Evolutionary conservation across 805 yeast genomes (phyloP), one percentile per base, ranked within the genome.

Genomic region (Yarrowia sp.): DNA sequence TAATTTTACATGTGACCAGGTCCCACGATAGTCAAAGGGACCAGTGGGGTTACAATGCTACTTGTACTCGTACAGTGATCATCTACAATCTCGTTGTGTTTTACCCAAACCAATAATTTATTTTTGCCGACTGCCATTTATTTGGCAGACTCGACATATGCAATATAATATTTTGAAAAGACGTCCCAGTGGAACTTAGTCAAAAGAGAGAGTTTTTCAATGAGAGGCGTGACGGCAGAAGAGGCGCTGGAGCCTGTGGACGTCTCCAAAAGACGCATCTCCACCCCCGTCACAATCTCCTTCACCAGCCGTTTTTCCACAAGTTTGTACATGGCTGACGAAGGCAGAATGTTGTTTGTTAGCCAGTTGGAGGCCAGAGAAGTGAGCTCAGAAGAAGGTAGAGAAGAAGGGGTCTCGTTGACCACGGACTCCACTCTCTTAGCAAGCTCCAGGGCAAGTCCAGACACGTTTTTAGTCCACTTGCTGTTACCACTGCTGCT

Each of bases 401-500:
- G 51, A 32, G 60, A 45, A 15, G 44, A 15, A 17, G 43, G 53
- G 18, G 41, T 65, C 8, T 62, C 57, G 39, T 36, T 70, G 18
- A 65, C 66, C 18, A 63, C 66, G 17, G 64, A 58, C 60, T 68
- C 71, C 7, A 65, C 69, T 4, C 71, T 66, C 69, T 83, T 82
- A 38, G 83, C 82, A 57, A 88, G 72, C 72, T 88, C 96, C 66
- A 90, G 80, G 4, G 93, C 83, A 67, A 91, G 84, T 14, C 88
- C 80, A 68, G 85, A 82, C 31, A 90, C 83, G 74, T 90, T 90
- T 72, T 90, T 84, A 0, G 97, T 90, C 97, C 97, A 90, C 77
- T 92, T 90, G 66, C 90, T 85, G 73, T 89, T 89, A 1, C 96
- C 96, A 71, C 87, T 88, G 66, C 88, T 90, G 75, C 90, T 96